These are phyloP conservation scores for Cicer cuneatum DNA, from an alignment of 306 rosid species.

Conservation along the genomic window DNA sequence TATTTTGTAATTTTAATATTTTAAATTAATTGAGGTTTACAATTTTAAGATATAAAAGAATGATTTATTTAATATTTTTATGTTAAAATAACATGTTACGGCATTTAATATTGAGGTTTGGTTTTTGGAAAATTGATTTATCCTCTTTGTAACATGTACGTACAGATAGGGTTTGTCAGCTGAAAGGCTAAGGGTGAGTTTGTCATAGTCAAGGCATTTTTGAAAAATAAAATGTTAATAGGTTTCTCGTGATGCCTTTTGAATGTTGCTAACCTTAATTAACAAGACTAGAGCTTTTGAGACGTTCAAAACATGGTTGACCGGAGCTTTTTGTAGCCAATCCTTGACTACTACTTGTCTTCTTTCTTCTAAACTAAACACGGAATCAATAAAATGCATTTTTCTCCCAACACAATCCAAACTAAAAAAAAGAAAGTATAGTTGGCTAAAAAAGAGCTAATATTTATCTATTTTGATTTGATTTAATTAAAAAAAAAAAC, in stretches of 20 bases:
- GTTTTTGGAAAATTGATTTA: neutral
- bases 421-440: no score
- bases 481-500: no score
- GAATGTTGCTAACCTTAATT: neutral
- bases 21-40: no score
- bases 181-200: neutral
- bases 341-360: neutral
- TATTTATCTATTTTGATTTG: no score
- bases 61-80: neutral
- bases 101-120: neutral
- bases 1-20: no score
- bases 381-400: neutral
- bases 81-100: neutral
- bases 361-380: neutral
- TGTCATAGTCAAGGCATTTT: neutral
- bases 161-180: neutral
- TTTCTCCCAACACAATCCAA: neutral
- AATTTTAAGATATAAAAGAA: no score
- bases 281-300: neutral
- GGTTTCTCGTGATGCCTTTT: neutral
- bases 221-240: neutral
- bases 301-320: slow-evolving; percentile 9
- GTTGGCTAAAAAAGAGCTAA: no score
- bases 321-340: neutral
- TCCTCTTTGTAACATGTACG: neutral